Evolutionary conservation across 345 rosid species (phyloP).

Genomic region (Eucalyptus leucophloia): DNA sequence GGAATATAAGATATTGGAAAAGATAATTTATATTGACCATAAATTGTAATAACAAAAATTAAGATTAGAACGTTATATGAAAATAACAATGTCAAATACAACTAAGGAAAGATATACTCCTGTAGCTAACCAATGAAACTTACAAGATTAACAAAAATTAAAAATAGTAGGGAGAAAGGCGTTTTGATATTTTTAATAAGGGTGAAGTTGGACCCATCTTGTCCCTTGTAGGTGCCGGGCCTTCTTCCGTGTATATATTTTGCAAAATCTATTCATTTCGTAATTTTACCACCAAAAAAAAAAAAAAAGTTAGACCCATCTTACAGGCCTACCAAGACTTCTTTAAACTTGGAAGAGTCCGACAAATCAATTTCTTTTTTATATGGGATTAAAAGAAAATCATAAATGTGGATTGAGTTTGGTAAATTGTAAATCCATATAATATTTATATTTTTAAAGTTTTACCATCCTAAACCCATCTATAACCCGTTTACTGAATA

Average conservation of each 20-base stretch:
- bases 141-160: background rate
- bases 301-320: background rate
- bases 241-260: too few species aligned
- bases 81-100: background rate
- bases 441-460: background rate
- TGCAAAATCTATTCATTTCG: too few species aligned
- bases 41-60: background rate
- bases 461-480: background rate
- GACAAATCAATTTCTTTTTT: background rate
- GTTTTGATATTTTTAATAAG: background rate
- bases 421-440: background rate
- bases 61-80: background rate
- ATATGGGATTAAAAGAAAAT: background rate
- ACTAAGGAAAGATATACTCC: background rate
- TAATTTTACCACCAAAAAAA: too few species aligned
- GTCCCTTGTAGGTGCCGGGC: too few species aligned
- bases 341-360: background rate
- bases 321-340: background rate
- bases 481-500: background rate
- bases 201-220: too few species aligned
- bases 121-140: background rate
- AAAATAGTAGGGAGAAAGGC: background rate
- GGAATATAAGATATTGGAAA: background rate
- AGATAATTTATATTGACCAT: background rate
- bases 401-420: rapidly evolving